These are phyloP conservation scores for Rhodocollybia butyracea DNA, from an alignment of 768 basidiomycete genomes.

Conservation along the genomic window DNA sequence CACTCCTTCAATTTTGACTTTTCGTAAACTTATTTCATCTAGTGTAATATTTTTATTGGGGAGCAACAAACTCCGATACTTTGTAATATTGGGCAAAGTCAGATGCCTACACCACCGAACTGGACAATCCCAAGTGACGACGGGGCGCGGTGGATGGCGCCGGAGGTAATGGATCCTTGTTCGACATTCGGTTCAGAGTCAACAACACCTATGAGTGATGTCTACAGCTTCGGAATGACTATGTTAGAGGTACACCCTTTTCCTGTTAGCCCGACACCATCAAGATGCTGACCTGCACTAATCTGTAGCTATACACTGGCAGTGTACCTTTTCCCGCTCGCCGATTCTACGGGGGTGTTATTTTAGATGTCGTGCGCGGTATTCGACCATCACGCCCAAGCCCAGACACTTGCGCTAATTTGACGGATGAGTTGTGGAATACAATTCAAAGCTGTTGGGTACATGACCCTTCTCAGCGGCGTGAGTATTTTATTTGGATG, in stretches of 20 bases:
- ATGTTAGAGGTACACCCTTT: slow-evolving; percentile 5
- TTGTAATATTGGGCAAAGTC: slow-evolving; percentile 1
- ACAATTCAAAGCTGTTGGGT: slow-evolving; percentile 11
- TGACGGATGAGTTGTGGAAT: slow-evolving; percentile 10
- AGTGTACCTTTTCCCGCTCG: not conserved
- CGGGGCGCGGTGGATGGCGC: slow-evolving; percentile 9
- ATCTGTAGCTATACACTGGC: slow-evolving; percentile 9
- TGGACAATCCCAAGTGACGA: slow-evolving; percentile 9
- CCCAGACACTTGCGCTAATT: not conserved
- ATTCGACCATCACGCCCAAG: slow-evolving; percentile 4
- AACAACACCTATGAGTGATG: slow-evolving; percentile 5
- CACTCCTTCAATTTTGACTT: not conserved
- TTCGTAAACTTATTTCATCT: not conserved
- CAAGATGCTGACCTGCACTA: not conserved
- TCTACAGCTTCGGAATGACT: slow-evolving; percentile 12
- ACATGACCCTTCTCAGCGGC: slow-evolving; percentile 8
- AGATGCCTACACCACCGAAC: slow-evolving; percentile 4
- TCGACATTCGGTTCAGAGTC: not conserved
- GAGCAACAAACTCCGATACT: slow-evolving; percentile 2
- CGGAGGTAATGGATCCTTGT: slow-evolving; percentile 8
- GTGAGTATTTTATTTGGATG: slow-evolving; percentile 1
- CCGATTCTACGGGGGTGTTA: not conserved
- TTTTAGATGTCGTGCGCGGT: slow-evolving; percentile 2
- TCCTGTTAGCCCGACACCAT: not conserved
- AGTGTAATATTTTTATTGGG: slow-evolving; percentile 10